Conservation (phyloP, 2,329 filamentous ascomycete genomes). For the Aspergillus japonicus region DNA sequence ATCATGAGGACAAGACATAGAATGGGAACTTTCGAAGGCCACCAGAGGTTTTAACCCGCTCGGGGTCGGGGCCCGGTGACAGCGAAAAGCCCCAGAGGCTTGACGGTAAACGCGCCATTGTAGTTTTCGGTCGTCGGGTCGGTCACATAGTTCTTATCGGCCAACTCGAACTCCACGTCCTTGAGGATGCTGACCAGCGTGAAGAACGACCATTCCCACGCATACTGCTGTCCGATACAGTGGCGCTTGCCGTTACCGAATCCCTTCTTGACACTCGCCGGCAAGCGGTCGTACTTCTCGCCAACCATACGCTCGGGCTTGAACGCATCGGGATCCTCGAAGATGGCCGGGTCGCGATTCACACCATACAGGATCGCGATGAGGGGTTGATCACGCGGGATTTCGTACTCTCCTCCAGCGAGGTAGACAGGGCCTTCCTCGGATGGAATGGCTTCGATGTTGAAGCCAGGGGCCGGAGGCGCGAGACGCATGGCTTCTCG, state of each 20-base stretch:
- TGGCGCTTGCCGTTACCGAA: constrained; percentile 71
- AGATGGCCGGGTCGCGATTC: constrained; percentile 65
- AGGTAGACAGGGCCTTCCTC: constrained; percentile 43
- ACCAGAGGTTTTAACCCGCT: background rate
- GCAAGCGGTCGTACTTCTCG: constrained; percentile 64
- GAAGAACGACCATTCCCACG: constrained; percentile 69
- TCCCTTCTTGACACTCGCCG: constrained; percentile 63
- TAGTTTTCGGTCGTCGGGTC: constrained; percentile 29
- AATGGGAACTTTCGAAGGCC: background rate
- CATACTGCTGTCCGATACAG: constrained; percentile 71
- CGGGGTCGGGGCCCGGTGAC: constrained; percentile 15
- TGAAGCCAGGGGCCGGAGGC: constrained; percentile 60
- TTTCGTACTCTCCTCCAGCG: constrained; percentile 61
- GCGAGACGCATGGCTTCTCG: constrained; percentile 65
- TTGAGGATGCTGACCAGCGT: constrained; percentile 64
- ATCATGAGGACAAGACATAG: background rate
- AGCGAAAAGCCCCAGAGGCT: constrained; percentile 47
- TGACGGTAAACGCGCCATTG: constrained; percentile 56
- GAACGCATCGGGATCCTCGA: constrained; percentile 64
- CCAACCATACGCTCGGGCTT: constrained; percentile 71
- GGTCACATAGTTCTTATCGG: constrained; percentile 52
- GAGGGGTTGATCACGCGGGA: constrained; percentile 55
- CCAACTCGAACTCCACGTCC: constrained; percentile 66
- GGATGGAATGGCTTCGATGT: constrained; percentile 53
- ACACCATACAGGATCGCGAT: constrained; percentile 54